Evolutionary conservation across 75 land plant species (phyloP).

Genomic region (Picea sitchensis): DNA sequence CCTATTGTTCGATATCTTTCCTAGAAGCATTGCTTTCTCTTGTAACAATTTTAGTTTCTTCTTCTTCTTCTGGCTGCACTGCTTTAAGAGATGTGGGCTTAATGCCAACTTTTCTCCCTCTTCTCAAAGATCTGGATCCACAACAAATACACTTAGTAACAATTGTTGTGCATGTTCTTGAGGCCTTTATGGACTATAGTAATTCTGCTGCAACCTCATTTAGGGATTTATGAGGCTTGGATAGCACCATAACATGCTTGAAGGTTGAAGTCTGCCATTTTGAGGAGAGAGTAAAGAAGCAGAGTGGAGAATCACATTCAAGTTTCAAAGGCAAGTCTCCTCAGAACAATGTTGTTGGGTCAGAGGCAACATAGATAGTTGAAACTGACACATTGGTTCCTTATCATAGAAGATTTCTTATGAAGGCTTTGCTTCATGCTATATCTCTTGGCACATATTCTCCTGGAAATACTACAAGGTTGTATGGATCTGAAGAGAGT

Average conservation of each 20-base stretch:
- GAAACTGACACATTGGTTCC: slow-evolving; percentile 63
- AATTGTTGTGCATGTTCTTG: too few relatives aligned
- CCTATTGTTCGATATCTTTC: too few relatives aligned
- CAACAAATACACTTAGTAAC: too few relatives aligned
- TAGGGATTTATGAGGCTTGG: slow-evolving; percentile 87
- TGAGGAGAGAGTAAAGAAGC: slow-evolving; percentile 37
- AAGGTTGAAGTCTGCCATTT: slow-evolving; percentile 69
- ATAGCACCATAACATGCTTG: slow-evolving; percentile 66
- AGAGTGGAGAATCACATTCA: slow-evolving; percentile 18
- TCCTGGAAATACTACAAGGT: slow-evolving; percentile 60
- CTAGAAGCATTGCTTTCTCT: too few relatives aligned
- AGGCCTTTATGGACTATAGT: slow-evolving; percentile 88
- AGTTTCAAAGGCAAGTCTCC: slow-evolving; percentile 35
- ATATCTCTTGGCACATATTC: slow-evolving; percentile 92
- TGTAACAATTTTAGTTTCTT: too few relatives aligned
- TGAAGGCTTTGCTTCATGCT: slow-evolving; percentile 75
- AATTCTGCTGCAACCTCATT: slow-evolving; percentile 89
- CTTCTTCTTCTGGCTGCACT: too few relatives aligned
- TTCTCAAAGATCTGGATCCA: too few relatives aligned
- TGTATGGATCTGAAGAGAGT: slow-evolving; percentile 81
- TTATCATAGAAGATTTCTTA: slow-evolving; percentile 54
- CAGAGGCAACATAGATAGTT: slow-evolving; percentile 22
- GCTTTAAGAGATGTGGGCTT: too few relatives aligned
- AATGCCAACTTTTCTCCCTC: too few relatives aligned
- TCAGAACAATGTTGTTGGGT: slow-evolving; percentile 10